phyloP scores from a whole-genome alignment of 306 rosid genomes.

The Morella rubra region DNA sequence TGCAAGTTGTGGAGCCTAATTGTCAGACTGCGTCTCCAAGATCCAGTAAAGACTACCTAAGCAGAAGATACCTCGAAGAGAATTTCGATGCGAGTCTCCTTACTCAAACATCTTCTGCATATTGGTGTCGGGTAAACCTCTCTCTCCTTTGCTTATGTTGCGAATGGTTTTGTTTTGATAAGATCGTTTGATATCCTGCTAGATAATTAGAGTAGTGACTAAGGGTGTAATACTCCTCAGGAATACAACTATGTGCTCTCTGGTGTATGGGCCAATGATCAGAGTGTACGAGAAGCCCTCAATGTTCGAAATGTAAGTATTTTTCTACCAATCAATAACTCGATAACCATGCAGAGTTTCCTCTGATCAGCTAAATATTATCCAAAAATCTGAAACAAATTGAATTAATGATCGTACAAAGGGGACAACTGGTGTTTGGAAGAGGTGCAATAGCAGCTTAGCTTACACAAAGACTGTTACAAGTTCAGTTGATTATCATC shows the following conservation, averaged over 20 bases:
- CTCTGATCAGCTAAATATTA: not conserved
- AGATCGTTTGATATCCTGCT: no score
- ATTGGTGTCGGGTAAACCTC: slow-evolving; percentile 26
- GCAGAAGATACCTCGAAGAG: slow-evolving; percentile 22
- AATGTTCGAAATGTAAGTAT: slow-evolving; percentile 24
- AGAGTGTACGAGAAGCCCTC: slow-evolving; percentile 23
- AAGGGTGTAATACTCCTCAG: slow-evolving; percentile 1
- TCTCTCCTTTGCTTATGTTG: not conserved
- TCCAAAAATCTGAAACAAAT: not conserved
- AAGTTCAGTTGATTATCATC: slow-evolving; percentile 21
- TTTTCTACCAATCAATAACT: not conserved
- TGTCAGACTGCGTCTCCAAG: slow-evolving; percentile 27
- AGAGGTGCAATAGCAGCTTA: slow-evolving; percentile 31
- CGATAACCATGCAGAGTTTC: not conserved
- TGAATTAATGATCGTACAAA: slow-evolving; percentile 7
- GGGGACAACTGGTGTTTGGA: slow-evolving; percentile 30
- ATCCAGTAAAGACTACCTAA: not conserved
- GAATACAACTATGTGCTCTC: slow-evolving; percentile 23
- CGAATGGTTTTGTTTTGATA: not conserved
- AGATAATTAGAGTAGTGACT: not conserved
- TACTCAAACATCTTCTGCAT: not conserved
- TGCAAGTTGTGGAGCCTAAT: slow-evolving; percentile 30
- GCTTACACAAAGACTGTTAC: slow-evolving; percentile 31
- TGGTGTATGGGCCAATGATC: slow-evolving; percentile 29
- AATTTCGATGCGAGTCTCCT: slow-evolving; percentile 2